Evolutionary conservation across 1,284 basidiomycete species (phyloP), one percentile per base, ranked within the genome.

Genomic region (Rhodotorula mucilaginosa): DNA sequence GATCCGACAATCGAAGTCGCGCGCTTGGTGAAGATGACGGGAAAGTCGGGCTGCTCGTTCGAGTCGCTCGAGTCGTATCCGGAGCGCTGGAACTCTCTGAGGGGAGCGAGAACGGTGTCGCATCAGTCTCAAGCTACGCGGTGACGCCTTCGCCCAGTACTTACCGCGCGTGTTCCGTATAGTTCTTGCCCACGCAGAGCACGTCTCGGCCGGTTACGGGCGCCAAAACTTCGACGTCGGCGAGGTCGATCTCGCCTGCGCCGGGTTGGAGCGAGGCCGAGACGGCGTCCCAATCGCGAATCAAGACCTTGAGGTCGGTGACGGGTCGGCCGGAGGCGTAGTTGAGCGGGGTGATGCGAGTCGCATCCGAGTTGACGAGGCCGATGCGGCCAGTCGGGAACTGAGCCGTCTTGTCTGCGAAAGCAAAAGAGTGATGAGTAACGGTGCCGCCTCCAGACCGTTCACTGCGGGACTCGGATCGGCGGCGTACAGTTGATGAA

Each of bases 1-100:
- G 66, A 64, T 7, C 75, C 74, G 49, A 80, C 69, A 61, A 81
- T 81, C 3, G 80, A 80, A 2, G 80, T 76, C 23, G 77, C 76
- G 16, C 80, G 80, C 69, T 81, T 81, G 21, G 80, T 81, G 74
- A 81, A 81, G 68, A 81, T 78, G 19, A 81, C 80, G 13, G 73
- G 58, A 60, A 76, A 70, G 29, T 78, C 76, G 5, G 80, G 80
- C 58, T 77, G 72, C 39, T 77, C 79, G 54, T 78, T 77, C 67
- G 73, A 78, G 61, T 80, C 78, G 44, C 73, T 76, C 15, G 70
- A 70, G 65, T 80, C 80, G 63, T 74, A 80, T 0, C 80, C 80
- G 10, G 78, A 77, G 21, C 65, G 66, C 44, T 77, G 74, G 66
- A 79, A 80, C 65, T 80, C 79, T 26, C 77, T 74, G 61, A 46